These are phyloP conservation scores for Herpotrichia juniperi DNA, from an alignment of 2,329 filamentous ascomycete genomes.

Conservation along the genomic window DNA sequence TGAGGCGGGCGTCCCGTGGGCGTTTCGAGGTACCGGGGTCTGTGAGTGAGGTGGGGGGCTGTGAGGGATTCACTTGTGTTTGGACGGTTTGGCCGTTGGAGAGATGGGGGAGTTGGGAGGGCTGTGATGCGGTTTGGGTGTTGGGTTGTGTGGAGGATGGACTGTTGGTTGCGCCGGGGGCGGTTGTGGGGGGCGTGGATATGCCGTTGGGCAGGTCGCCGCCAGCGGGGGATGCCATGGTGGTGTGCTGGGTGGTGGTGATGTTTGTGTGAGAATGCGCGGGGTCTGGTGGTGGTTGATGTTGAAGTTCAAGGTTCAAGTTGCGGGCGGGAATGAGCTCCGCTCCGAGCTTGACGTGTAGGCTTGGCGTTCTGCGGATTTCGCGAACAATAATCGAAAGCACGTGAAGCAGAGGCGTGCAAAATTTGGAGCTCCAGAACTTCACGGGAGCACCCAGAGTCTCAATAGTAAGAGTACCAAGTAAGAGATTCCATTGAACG, in stretches of 20 bases:
- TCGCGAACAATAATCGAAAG: neutral
- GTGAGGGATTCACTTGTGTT: constrained; percentile 24
- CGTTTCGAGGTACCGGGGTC: constrained; percentile 52
- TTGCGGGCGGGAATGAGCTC: constrained; percentile 3
- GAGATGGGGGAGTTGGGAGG: constrained; percentile 22
- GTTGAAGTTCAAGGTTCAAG: constrained; percentile 1
- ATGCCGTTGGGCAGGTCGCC: constrained; percentile 45
- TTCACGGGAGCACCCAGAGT: neutral
- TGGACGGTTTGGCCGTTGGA: constrained; percentile 23
- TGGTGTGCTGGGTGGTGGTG: constrained; percentile 10
- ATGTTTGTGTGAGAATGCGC: constrained; percentile 6
- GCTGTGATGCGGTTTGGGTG: constrained; percentile 23
- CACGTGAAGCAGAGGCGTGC: neutral
- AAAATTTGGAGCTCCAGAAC: neutral
- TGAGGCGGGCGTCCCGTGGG: constrained; percentile 78
- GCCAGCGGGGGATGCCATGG: constrained; percentile 46
- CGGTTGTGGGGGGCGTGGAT: constrained; percentile 44
- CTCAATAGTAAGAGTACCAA: neutral
- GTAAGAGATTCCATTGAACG: neutral
- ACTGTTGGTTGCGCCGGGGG: constrained; percentile 34
- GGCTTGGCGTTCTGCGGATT: neutral
- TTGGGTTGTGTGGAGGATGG: constrained; percentile 30
- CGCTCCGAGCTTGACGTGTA: neutral
- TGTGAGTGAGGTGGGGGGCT: constrained; percentile 40
- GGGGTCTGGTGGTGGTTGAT: constrained; percentile 5